These are phyloP conservation scores for Solanum hybrid DNA, from an alignment of 305 asterid species.

Conservation along the genomic window DNA sequence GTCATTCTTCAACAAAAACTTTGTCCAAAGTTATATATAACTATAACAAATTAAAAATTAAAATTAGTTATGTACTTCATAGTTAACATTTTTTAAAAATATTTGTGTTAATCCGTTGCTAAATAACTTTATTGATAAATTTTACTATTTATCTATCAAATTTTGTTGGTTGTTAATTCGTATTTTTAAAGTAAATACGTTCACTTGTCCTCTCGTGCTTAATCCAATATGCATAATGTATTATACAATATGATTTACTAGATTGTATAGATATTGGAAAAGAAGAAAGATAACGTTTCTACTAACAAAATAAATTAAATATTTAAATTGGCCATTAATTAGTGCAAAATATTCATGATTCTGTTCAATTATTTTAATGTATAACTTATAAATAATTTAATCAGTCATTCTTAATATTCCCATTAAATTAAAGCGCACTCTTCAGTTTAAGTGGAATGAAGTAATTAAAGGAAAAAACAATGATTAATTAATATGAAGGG, in stretches of 20 bases:
- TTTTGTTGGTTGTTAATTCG: background rate
- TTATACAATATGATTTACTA: background rate
- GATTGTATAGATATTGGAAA: background rate
- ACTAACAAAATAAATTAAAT: background rate
- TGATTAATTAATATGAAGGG: background rate
- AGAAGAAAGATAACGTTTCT: background rate
- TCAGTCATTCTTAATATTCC: background rate
- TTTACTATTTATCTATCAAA: background rate
- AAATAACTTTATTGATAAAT: background rate
- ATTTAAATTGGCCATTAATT: background rate
- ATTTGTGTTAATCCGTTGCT: background rate
- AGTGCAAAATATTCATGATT: background rate
- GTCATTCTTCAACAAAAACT: background rate
- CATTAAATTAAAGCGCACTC: background rate
- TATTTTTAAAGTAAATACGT: background rate
- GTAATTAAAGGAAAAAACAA: background rate
- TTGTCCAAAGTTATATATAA: background rate
- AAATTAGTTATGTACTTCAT: background rate
- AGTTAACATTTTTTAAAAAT: background rate
- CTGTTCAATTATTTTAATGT: background rate
- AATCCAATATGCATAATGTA: background rate
- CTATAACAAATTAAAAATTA: background rate
- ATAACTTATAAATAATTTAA: background rate
- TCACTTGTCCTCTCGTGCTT: background rate
- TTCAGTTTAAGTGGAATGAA: background rate